phyloP scores from a whole-genome alignment of 495 filamentous ascomycete genomes.

The Emericellopsis terricola region DNA sequence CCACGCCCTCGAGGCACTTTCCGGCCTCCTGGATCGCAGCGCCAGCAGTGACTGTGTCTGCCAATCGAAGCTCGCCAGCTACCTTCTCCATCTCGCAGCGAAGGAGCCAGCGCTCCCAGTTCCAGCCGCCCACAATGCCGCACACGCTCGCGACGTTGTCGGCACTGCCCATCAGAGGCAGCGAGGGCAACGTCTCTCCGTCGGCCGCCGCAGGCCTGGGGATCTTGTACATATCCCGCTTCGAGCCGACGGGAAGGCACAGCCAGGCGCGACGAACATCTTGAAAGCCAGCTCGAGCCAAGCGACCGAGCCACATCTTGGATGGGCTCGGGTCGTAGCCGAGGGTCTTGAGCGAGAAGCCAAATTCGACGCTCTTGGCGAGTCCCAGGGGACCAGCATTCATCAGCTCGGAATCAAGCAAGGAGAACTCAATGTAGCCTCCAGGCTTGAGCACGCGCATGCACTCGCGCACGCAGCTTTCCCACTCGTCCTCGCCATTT shows the following conservation, averaged over 20 bases:
- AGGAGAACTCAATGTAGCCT: conserved; percentile 75
- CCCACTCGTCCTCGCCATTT: conserved; percentile 63
- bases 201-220: conserved; percentile 14
- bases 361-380: conserved; percentile 76
- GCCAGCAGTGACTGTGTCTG: conserved; percentile 24
- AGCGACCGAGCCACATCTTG: conserved; percentile 53
- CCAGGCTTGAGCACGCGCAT: conserved; percentile 82
- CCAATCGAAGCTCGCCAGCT: conserved; percentile 38
- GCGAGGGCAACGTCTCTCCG: conserved; percentile 16
- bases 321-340: conserved; percentile 81
- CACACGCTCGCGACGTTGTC: conserved; percentile 56
- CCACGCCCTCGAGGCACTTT: conserved; percentile 54
- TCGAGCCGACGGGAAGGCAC: conserved; percentile 69
- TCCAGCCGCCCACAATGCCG: conserved; percentile 72
- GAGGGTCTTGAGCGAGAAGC: conserved; percentile 65
- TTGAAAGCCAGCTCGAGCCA: conserved; percentile 57
- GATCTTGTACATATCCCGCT: conserved; percentile 12
- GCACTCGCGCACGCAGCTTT: conserved; percentile 68
- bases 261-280: conserved; percentile 77
- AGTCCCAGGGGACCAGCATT: conserved; percentile 60
- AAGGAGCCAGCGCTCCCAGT: conserved; percentile 93
- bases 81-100: conserved; percentile 74
- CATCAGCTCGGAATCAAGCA: conserved; percentile 78
- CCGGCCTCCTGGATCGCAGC: conserved; percentile 27
- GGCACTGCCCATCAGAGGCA: conserved; percentile 45